Base-by-base conservation (phyloP, 306 rosid genomes). In the Lablab purpureus region DNA sequence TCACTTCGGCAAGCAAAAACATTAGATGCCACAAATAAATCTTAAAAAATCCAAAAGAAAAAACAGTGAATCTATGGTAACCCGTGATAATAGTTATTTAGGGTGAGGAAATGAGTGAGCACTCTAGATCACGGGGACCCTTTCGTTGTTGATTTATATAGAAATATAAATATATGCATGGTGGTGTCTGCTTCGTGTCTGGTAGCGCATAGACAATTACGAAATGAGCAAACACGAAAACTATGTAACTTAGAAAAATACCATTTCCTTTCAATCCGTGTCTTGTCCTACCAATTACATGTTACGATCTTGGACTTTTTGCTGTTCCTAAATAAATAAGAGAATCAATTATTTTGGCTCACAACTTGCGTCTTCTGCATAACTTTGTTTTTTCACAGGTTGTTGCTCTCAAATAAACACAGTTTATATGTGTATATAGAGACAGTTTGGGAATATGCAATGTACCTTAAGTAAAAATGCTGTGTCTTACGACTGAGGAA, bases 331-430 rank as follows among this genome's bases (percentile, higher is more conserved):
- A 41, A 22, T 67, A 17, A 56, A 41, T 67, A 58, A 59, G 28
- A 58, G 59, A 19, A 58, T 81, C 76, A 74, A 75, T 67, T 58
- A 81, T 75, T 19, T 56, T 7, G 27, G 21, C 37, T 60, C 30
- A 13, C 73, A 75, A 75, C 30, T 75, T 81, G 64, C 23, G 43
- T 65, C 74, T 47, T 5, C 66, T 41, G 37, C 11, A 30, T 30
- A 30, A 30, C 34, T 4, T 30, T 30, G 4, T n/a, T 22, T 34
- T 21, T 36, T 51, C 45, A n/a, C 37, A 64, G 27, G 22, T 65
- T 65, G 52, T 19, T 73, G 70, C 10, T 74, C 7, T 68, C 36
- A 7, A 43, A 18, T 51, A 34, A 65, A 37, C 68, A 37, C 11
- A 8, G 8, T 8, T 37, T 37, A 8, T 7, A 37, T 37, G 0